Conservation (phyloP, 768 basidiomycete genomes). For the Lentinula sp. region DNA sequence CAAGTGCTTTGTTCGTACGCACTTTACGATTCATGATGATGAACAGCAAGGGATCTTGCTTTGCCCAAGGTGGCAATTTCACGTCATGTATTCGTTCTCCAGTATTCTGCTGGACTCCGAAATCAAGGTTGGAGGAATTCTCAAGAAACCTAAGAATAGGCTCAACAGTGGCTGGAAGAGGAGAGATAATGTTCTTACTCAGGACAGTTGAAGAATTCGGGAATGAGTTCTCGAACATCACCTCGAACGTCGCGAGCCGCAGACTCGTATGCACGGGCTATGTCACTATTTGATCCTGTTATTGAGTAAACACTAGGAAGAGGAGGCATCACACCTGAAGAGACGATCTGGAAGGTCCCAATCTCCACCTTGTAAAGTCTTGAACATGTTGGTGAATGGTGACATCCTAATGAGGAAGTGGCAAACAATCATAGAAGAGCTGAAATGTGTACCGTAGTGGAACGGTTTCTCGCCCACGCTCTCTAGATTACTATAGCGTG, state of each 20-base stretch:
- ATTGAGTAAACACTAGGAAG: neutral
- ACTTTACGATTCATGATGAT: slow-evolving; percentile 73
- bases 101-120: slow-evolving; percentile 65
- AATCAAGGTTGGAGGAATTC: slow-evolving; percentile 75
- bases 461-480: slow-evolving; percentile 86
- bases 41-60: slow-evolving; percentile 77
- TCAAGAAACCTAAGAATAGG: slow-evolving; percentile 60
- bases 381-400: slow-evolving; percentile 94
- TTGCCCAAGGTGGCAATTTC: slow-evolving; percentile 87
- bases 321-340: slow-evolving; percentile 46
- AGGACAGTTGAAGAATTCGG: slow-evolving; percentile 82
- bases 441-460: slow-evolving; percentile 93
- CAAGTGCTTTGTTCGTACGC: slow-evolving; percentile 11
- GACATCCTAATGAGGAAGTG: slow-evolving; percentile 87
- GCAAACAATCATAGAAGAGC: slow-evolving; percentile 95
- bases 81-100: slow-evolving; percentile 85
- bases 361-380: slow-evolving; percentile 87
- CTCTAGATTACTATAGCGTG: slow-evolving; percentile 67
- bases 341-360: slow-evolving; percentile 91
- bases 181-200: slow-evolving; percentile 42
- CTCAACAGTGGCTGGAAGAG: neutral
- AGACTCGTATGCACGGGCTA: slow-evolving; percentile 77
- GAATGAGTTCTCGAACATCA: slow-evolving; percentile 90
- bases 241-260: slow-evolving; percentile 83
- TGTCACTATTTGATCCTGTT: slow-evolving; percentile 41